Conservation (phyloP, 2,329 filamentous ascomycete genomes). For the Alternaria triticimaculans region DNA sequence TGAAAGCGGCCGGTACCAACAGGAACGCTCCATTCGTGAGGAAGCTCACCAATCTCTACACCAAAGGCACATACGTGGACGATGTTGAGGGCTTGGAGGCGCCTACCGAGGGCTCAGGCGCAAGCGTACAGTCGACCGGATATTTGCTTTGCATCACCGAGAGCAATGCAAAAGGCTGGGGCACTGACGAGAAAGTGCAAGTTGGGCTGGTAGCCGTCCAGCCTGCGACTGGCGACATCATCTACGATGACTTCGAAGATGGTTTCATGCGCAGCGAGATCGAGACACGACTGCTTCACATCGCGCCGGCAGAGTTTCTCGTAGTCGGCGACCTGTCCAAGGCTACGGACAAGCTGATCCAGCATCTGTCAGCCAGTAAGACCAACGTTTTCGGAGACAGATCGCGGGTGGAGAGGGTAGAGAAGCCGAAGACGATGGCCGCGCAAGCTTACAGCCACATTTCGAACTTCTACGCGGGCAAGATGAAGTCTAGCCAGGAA, state of each 20-base stretch:
- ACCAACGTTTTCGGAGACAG: slow-evolving; percentile 92
- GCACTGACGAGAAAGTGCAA: slow-evolving; percentile 91
- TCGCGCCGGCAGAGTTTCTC: slow-evolving; percentile 93
- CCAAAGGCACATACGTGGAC: slow-evolving; percentile 96
- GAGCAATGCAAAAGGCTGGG: slow-evolving; percentile 75
- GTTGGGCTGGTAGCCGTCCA: slow-evolving; percentile 94
- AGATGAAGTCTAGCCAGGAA: slow-evolving; percentile 64
- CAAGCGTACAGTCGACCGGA: slow-evolving; percentile 70
- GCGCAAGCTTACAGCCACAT: slow-evolving; percentile 88
- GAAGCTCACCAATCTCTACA: slow-evolving; percentile 95
- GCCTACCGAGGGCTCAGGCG: slow-evolving; percentile 55
- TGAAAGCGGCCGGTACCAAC: slow-evolving; percentile 96
- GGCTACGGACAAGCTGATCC: slow-evolving; percentile 88
- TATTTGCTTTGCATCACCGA: slow-evolving; percentile 94
- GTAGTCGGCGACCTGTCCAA: slow-evolving; percentile 90
- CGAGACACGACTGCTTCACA: slow-evolving; percentile 92
- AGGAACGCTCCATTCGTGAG: slow-evolving; percentile 89
- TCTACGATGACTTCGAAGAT: slow-evolving; percentile 95
- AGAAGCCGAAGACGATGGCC: slow-evolving; percentile 79
- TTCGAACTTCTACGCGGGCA: slow-evolving; percentile 88
- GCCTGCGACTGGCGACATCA: slow-evolving; percentile 91
- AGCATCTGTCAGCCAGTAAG: slow-evolving; percentile 85
- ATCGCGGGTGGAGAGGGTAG: slow-evolving; percentile 80
- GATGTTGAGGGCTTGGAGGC: slow-evolving; percentile 80
- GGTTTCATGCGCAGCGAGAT: slow-evolving; percentile 97